phyloP scores from a whole-genome alignment of 2,329 filamentous ascomycete genomes.

The Ophiocordyceps camponoti-saundersi region DNA sequence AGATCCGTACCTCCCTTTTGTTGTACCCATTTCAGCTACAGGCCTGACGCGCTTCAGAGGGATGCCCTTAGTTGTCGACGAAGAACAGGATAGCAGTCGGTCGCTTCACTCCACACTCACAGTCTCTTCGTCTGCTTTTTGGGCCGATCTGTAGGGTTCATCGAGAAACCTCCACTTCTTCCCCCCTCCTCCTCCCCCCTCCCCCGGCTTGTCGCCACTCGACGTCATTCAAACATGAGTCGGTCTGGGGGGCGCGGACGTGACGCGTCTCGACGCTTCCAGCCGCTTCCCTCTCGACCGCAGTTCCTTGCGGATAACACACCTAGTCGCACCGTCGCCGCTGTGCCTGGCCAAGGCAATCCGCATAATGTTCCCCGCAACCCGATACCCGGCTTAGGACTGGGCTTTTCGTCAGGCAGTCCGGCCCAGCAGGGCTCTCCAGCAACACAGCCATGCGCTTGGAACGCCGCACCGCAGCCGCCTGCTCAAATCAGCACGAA shows the following conservation, averaged over 20 bases:
- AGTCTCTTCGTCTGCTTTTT: not conserved
- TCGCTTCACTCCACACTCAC: not conserved
- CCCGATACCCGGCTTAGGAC: constrained; percentile 17
- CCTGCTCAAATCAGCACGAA: not conserved
- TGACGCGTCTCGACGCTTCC: not conserved
- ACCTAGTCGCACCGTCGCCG: not conserved
- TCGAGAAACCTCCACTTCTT: not conserved
- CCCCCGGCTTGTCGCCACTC: no score
- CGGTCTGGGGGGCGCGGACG: not conserved
- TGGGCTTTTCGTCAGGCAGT: constrained; percentile 9
- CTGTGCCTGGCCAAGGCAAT: not conserved
- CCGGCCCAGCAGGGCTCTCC: constrained; percentile 5
- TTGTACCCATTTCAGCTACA: not conserved
- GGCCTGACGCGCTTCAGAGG: not conserved
- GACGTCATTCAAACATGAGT: not conserved
- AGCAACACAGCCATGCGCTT: constrained; percentile 1
- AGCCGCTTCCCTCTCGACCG: not conserved
- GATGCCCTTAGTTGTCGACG: not conserved
- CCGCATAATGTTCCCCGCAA: constrained; percentile 2
- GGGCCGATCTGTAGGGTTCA: not conserved
- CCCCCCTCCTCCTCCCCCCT: no score
- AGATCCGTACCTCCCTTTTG: no score
- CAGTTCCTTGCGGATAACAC: not conserved
- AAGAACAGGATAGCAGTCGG: not conserved
- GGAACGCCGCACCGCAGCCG: constrained; percentile 1